Conservation (phyloP, 345 rosid genomes). For the Salix udensis region DNA sequence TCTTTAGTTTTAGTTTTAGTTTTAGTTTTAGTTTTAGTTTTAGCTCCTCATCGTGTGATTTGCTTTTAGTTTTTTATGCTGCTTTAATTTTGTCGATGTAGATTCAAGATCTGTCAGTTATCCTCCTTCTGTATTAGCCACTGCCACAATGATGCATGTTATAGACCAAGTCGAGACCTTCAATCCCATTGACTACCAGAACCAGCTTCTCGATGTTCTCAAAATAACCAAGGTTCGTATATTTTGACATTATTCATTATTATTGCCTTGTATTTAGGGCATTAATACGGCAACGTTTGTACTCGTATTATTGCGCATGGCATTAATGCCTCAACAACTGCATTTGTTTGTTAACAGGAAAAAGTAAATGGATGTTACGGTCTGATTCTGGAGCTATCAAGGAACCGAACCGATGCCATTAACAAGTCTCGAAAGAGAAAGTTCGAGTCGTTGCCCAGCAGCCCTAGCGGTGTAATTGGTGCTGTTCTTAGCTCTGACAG, state of each 20-base stretch:
- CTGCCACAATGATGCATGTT: constrained; percentile 34
- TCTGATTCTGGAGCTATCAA: constrained; percentile 13
- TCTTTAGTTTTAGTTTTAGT: constrained; percentile 4
- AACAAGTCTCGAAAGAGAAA: constrained; percentile 10
- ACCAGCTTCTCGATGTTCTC: constrained; percentile 23
- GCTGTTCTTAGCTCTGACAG: constrained; percentile 24
- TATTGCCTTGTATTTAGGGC: background rate
- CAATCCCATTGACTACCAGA: constrained; percentile 17
- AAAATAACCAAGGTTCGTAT: constrained; percentile 21
- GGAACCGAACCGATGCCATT: background rate
- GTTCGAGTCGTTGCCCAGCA: constrained; percentile 16
- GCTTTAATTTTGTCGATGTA: background rate
- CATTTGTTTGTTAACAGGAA: constrained; percentile 12
- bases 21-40: background rate
- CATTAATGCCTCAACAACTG: background rate
- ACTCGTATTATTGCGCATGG: background rate
- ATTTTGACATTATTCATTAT: background rate
- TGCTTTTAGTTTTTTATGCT: background rate
- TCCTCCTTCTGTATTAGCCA: constrained; percentile 26
- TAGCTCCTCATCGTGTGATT: background rate
- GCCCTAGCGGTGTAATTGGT: constrained; percentile 34
- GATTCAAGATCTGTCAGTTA: constrained; percentile 27
- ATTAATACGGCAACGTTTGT: background rate
- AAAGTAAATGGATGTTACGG: constrained; percentile 20
- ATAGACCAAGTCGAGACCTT: constrained; percentile 32